phyloP scores from a whole-genome alignment of 257 asterid species.

The Rhazya stricta region DNA sequence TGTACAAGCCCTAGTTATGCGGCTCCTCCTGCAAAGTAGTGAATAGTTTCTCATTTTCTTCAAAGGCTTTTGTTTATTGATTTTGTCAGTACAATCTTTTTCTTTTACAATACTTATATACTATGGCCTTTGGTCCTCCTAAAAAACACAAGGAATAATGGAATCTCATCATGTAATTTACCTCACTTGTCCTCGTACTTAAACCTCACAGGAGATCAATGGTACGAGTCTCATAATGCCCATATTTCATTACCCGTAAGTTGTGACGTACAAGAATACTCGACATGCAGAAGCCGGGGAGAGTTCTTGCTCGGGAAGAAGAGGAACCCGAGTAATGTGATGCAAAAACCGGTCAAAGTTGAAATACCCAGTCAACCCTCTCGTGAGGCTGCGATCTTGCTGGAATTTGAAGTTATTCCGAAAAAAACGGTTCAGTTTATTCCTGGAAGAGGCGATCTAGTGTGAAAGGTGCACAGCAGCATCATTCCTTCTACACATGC shows the following conservation, averaged over 20 bases:
- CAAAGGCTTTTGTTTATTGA: constrained; percentile 16
- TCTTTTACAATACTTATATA: constrained; percentile 20
- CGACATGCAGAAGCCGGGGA: too few relatives aligned
- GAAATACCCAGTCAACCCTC: constrained; percentile 25
- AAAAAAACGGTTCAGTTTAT: constrained; percentile 19
- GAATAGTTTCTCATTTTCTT: constrained; percentile 22
- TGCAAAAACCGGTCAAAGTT: constrained; percentile 23
- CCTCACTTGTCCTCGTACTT: constrained; percentile 60
- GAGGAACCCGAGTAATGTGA: too few relatives aligned
- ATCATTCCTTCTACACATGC: not conserved
- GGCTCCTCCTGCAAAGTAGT: too few relatives aligned
- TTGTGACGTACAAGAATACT: too few relatives aligned
- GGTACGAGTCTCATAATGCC: too few relatives aligned
- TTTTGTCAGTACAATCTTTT: constrained; percentile 56
- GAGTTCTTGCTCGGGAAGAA: too few relatives aligned
- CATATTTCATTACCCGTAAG: too few relatives aligned
- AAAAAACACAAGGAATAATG: constrained; percentile 48
- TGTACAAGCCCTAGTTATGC: not conserved
- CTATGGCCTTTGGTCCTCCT: constrained; percentile 34
- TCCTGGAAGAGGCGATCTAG: constrained; percentile 17
- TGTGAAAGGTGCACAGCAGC: constrained; percentile 4
- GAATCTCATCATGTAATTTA: constrained; percentile 57
- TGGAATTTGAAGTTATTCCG: constrained; percentile 30
- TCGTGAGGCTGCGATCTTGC: constrained; percentile 36
- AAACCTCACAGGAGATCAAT: too few relatives aligned